Evolutionary conservation across 495 filamentous ascomycete genomes (phyloP).

Genomic region (Cercophora sp.): DNA sequence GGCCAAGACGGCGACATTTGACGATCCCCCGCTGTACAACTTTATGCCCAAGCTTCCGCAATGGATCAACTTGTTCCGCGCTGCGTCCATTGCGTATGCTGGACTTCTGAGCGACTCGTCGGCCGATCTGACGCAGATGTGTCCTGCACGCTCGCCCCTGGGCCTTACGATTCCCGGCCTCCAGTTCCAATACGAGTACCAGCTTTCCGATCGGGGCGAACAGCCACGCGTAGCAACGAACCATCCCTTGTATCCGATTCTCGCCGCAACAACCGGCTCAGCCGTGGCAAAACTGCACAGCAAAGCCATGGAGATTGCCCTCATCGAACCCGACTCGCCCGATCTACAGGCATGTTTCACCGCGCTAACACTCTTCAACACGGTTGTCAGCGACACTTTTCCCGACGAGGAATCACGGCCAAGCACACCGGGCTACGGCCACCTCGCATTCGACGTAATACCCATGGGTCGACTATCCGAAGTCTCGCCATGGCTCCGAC

Average conservation of each 20-base stretch:
- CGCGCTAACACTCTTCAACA: slow-evolving; percentile 13
- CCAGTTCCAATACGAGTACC: slow-evolving; percentile 9
- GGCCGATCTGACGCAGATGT: neutral
- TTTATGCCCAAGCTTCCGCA: slow-evolving; percentile 34
- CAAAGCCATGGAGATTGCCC: slow-evolving; percentile 10
- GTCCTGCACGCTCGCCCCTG: neutral
- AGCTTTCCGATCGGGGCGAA: slow-evolving; percentile 3
- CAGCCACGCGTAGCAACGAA: neutral
- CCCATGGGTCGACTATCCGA: slow-evolving; percentile 8
- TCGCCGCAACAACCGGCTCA: slow-evolving; percentile 16
- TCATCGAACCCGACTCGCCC: neutral
- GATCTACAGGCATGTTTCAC: slow-evolving; percentile 23
- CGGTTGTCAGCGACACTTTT: slow-evolving; percentile 13
- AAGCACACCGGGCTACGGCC: neutral
- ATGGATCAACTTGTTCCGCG: slow-evolving; percentile 41
- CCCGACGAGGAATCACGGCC: slow-evolving; percentile 1
- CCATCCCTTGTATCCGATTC: slow-evolving; percentile 12
- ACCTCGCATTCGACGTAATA: slow-evolving; percentile 4
- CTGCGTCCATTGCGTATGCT: slow-evolving; percentile 34
- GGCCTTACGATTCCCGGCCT: neutral
- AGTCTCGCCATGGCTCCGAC: slow-evolving; percentile 23
- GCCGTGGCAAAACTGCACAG: slow-evolving; percentile 12
- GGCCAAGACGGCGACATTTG: slow-evolving; percentile 24
- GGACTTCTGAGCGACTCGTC: slow-evolving; percentile 28
- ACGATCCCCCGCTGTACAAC: slow-evolving; percentile 14